A percentile compares a stretch with the other conserved stretches of the same genome.
These are phyloP conservation scores for Perkinsus marinus DNA, from an alignment of 169 alveolate species.

Conservation along the genomic window DNA sequence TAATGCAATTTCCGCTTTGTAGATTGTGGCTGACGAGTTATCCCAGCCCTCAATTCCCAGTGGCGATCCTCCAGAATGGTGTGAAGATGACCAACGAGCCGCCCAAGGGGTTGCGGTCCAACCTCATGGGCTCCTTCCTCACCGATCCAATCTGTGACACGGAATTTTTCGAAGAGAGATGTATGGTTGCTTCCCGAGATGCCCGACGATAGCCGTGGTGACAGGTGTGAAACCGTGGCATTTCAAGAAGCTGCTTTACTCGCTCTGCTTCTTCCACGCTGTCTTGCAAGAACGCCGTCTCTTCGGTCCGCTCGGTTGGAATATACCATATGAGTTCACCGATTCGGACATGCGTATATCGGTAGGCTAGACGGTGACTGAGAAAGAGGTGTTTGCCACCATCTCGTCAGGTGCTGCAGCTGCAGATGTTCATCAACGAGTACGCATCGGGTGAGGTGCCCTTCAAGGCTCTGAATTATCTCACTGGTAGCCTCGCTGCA, in stretches of 20 bases:
- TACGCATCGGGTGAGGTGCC: constrained; percentile 51
- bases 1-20: constrained; percentile 26
- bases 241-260: constrained; percentile 64
- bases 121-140: constrained; percentile 50
- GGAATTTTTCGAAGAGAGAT: constrained; percentile 55
- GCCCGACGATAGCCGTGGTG: background rate
- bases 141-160: constrained; percentile 59
- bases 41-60: constrained; percentile 76
- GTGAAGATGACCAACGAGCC: constrained; percentile 75
- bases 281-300: constrained; percentile 71
- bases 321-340: constrained; percentile 77
- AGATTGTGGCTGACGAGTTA: constrained; percentile 77
- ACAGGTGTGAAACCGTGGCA: constrained; percentile 4
- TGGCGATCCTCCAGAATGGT: constrained; percentile 72
- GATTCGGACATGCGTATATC: constrained; percentile 66
- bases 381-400: background rate
- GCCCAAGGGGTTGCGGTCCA: constrained; percentile 58
- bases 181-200: background rate
- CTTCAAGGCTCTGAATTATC: constrained; percentile 55
- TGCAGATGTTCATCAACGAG: constrained; percentile 51
- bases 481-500: background rate
- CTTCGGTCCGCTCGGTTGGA: constrained; percentile 85
- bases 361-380: constrained; percentile 7
- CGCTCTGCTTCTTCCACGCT: constrained; percentile 82
- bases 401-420: constrained; percentile 33